Evolutionary conservation across 371 early-diverging fungal genomes (phyloP), one percentile per base, ranked within the genome.

Genomic region (Mortierella sp.): DNA sequence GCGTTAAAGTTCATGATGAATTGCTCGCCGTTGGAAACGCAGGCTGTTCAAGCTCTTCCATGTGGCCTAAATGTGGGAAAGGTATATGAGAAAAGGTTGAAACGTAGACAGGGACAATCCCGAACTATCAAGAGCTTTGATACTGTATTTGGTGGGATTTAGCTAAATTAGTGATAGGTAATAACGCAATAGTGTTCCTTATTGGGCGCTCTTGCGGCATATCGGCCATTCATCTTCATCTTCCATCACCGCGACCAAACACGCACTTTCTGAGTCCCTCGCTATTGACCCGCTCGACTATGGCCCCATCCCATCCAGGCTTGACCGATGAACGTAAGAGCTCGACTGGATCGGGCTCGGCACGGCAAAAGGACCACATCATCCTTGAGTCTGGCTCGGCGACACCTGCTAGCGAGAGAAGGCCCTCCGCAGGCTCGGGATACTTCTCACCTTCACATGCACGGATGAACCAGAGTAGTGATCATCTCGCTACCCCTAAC

Each of bases 341-440:
- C 46, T 74, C 74, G 7, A 58, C 61, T 30, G 57, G 56, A 45
- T 74, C 74, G 16, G 62, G 28, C 46, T 29, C 69, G 9, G 37
- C 67, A 9, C 60, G 64, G 16, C 65, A 29, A n/a, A 18, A 21
- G 12, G 68, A 68, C 48, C 46, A 62, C 19, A 62, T 60, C 65
- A 23, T 7, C 62, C 23, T 30, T 50, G 50, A 47, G 18, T 12
- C 45, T 43, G 23, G 69, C 21, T 61, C 55, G 7, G 21, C 66
- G 5, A 37, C 25, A 12, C 53, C 64, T 12, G 29, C 64, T 18
- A 46, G 28, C 2, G 69, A 74, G 30, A 58, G 69, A 23, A 51
- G 74, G 48, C 74, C 74, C 18, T 74, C 74, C 14, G 74, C 62
- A 30, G 62, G 66, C 46, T 74, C 74, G 15, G 68, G 74, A 4